A percentile compares a stretch with the other conserved stretches of the same genome.
Evolutionary conservation across 2,329 filamentous ascomycete genomes (phyloP).

Genomic region (Orbilia oligospora): DNA sequence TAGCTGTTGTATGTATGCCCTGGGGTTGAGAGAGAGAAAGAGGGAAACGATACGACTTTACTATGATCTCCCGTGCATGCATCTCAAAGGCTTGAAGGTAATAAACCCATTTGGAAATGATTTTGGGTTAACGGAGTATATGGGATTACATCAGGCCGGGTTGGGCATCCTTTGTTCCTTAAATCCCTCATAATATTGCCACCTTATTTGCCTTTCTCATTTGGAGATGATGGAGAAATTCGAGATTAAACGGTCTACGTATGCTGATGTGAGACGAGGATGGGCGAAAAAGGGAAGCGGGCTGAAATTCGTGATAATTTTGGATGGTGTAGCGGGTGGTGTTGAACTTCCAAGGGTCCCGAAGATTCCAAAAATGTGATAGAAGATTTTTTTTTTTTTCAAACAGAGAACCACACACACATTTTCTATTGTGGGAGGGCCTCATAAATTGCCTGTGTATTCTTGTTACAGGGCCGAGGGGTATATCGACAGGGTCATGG

Average conservation of each 20-base stretch:
- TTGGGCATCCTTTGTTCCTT: neutral
- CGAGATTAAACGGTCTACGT: constrained; percentile 22
- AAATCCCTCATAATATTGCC: constrained; percentile 30
- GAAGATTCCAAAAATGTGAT: constrained; percentile 48
- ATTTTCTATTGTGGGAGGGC: neutral
- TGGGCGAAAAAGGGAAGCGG: constrained; percentile 16
- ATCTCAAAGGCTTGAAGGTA: constrained; percentile 20
- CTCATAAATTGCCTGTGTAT: constrained; percentile 12
- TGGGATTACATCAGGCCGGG: constrained; percentile 15
- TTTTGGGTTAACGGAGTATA: constrained; percentile 7
- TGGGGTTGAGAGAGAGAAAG: neutral
- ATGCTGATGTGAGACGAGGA: constrained; percentile 49
- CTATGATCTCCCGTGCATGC: constrained; percentile 29
- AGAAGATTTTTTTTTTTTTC: constrained; percentile 34
- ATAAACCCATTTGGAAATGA: constrained; percentile 22
- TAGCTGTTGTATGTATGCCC: constrained; percentile 1
- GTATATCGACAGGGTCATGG: constrained; percentile 34
- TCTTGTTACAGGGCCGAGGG: constrained; percentile 14
- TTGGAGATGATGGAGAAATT: neutral
- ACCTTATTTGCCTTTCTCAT: constrained; percentile 3
- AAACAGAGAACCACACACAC: neutral
- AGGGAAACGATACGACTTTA: neutral
- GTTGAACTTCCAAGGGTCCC: constrained; percentile 55
- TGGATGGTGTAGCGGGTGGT: constrained; percentile 52
- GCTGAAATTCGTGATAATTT: constrained; percentile 34